A percentile compares a stretch with the other conserved stretches of the same genome.
phyloP scores from a whole-genome alignment of 2,329 filamentous ascomycete genomes.

The Ceratocystis alfenasii region DNA sequence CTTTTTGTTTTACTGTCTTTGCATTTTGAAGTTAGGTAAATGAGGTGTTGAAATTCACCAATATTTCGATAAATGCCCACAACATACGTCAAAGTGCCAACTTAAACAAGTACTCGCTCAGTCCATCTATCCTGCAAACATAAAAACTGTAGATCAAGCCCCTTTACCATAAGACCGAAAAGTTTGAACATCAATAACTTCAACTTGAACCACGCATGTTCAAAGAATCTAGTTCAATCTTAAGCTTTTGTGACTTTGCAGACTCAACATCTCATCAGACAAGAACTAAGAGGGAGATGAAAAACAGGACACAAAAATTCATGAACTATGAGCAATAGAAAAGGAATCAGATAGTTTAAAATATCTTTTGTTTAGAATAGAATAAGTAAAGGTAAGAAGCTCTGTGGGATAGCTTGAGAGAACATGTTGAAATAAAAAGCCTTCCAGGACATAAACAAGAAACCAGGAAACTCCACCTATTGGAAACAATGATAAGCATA shows the following conservation, averaged over 20 bases:
- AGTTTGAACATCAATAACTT: too few relatives aligned
- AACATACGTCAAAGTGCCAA: too few relatives aligned
- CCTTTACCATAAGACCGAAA: too few relatives aligned
- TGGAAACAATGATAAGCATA: neutral
- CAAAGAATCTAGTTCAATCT: too few relatives aligned
- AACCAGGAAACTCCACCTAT: neutral
- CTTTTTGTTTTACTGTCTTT: neutral
- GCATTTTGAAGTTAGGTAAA: neutral
- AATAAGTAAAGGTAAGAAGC: neutral
- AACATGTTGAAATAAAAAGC: neutral
- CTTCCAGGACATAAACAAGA: neutral
- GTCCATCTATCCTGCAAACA: too few relatives aligned
- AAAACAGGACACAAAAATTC: neutral
- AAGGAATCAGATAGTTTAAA: neutral
- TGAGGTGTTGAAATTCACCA: neutral
- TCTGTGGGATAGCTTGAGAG: neutral
- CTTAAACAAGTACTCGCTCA: too few relatives aligned
- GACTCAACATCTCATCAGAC: too few relatives aligned
- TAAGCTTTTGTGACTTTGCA: too few relatives aligned
- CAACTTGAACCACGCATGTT: too few relatives aligned
- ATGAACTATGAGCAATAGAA: neutral
- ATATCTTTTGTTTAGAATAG: neutral
- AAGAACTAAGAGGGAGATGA: neutral
- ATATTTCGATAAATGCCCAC: neutral
- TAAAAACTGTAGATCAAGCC: too few relatives aligned